A percentile compares a stretch with the other conserved stretches of the same genome.
Conservation (phyloP, 2,329 filamentous ascomycete genomes). For the Arthroderma uncinatum region DNA sequence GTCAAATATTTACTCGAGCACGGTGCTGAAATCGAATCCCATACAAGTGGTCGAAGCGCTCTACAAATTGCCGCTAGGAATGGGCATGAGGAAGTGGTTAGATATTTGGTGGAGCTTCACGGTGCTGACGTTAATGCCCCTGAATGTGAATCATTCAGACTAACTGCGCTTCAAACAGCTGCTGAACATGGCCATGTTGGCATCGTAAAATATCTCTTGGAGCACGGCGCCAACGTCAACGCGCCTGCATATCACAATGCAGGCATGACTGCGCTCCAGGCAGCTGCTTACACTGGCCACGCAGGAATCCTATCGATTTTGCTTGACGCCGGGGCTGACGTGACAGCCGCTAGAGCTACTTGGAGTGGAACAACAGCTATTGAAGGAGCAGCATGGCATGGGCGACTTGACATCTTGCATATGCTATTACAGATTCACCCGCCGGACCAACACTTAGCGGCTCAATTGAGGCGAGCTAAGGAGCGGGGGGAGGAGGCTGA, state of each 20-base stretch:
- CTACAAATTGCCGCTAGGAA: constrained; percentile 14
- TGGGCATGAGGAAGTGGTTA: constrained; percentile 14
- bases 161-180: constrained; percentile 6
- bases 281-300: background rate
- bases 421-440: constrained; percentile 18
- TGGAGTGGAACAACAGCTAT: constrained; percentile 6
- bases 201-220: background rate
- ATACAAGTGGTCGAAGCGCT: constrained; percentile 14
- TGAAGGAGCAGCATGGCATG: constrained; percentile 12
- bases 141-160: background rate
- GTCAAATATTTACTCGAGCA: constrained; percentile 20
- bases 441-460: too few relatives aligned
- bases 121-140: constrained; percentile 7
- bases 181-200: background rate
- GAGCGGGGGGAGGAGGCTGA: background rate
- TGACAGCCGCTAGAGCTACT: background rate
- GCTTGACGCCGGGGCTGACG: constrained; percentile 7
- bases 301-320: background rate
- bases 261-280: constrained; percentile 8
- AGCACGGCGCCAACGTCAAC: constrained; percentile 9
- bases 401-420: constrained; percentile 23
- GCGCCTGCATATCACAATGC: background rate
- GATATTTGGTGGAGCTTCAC: constrained; percentile 5
- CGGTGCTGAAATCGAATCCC: constrained; percentile 31
- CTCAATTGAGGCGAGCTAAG: too few relatives aligned